These are phyloP conservation scores for Candida maesae DNA, from an alignment of 805 yeast genomes.

Conservation along the genomic window DNA sequence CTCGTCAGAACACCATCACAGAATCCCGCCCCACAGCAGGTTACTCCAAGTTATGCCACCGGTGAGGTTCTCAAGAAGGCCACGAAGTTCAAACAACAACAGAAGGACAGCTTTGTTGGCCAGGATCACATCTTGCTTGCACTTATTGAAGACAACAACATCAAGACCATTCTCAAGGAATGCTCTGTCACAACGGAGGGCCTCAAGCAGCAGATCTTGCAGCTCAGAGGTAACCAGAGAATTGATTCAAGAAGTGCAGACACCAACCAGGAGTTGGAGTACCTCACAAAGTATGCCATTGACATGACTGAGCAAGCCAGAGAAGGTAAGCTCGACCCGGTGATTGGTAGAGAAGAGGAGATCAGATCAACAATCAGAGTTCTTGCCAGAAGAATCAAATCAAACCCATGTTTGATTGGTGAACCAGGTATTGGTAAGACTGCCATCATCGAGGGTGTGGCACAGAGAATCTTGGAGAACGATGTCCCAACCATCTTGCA, in stretches of 20 bases:
- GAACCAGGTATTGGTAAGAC: conserved; percentile 99
- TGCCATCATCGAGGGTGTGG: conserved; percentile 96
- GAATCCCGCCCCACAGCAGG: conserved; percentile 81
- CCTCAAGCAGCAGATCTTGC: conserved; percentile 71
- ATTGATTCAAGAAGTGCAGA: conserved; percentile 95
- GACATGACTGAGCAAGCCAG: conserved; percentile 93
- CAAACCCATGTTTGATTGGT: conserved; percentile 95
- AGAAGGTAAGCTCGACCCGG: conserved; percentile 95
- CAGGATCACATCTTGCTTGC: conserved; percentile 93
- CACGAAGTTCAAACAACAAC: conserved; percentile 72
- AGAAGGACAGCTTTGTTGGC: conserved; percentile 87
- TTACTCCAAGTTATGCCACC: conserved; percentile 70
- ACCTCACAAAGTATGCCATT: conserved; percentile 82
- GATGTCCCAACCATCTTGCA: conserved; percentile 91
- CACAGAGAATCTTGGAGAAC: conserved; percentile 92
- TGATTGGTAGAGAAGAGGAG: conserved; percentile 98
- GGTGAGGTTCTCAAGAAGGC: conserved; percentile 75
- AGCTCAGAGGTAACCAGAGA: conserved; percentile 83
- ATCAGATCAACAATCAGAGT: conserved; percentile 93
- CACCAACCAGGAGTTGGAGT: conserved; percentile 79
- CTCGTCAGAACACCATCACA: conserved; percentile 85
- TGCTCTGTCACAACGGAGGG: conserved; percentile 63
- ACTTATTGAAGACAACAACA: conserved; percentile 69
- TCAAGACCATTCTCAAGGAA: conserved; percentile 71
- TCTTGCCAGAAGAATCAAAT: conserved; percentile 93